These are phyloP conservation scores for Mortierella sp. DNA, from an alignment of 371 early-diverging fungal species.

Conservation along the genomic window DNA sequence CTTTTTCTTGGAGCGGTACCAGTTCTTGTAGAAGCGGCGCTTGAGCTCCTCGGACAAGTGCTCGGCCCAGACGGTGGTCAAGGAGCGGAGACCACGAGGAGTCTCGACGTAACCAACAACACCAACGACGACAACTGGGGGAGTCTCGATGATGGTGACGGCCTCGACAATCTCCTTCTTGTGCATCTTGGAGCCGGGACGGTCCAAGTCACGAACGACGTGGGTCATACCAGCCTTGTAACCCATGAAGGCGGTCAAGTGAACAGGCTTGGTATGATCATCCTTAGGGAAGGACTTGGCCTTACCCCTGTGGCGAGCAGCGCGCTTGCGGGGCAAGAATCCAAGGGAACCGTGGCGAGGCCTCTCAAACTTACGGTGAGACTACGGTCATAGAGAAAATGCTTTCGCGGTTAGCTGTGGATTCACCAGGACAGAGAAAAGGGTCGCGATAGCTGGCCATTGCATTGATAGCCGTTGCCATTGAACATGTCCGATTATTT, in stretches of 20 bases:
- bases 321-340: conserved; percentile 99
- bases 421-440: too few relatives aligned
- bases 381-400: conserved; percentile 58
- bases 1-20: conserved; percentile 99
- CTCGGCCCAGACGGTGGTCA: conserved; percentile 99
- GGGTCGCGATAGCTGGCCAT: too few relatives aligned
- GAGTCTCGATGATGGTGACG: conserved; percentile 99
- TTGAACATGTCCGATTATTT: too few relatives aligned
- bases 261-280: conserved; percentile 94
- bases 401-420: too few relatives aligned
- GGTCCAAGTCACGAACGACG: conserved; percentile 98
- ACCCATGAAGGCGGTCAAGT: conserved; percentile 99
- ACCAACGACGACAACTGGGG: conserved; percentile 98
- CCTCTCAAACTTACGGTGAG: conserved; percentile 91
- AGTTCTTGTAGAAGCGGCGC: conserved; percentile 99
- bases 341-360: conserved; percentile 99
- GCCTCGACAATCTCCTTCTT: conserved; percentile 99
- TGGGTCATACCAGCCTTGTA: conserved; percentile 99
- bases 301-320: conserved; percentile 94
- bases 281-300: conserved; percentile 99
- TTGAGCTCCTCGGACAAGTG: conserved; percentile 98
- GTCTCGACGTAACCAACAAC: conserved; percentile 99
- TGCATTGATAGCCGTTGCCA: too few relatives aligned
- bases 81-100: conserved; percentile 96
- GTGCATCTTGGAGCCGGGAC: conserved; percentile 99